Conservation (phyloP, 768 basidiomycete genomes). For the Boletus subparvulus region DNA sequence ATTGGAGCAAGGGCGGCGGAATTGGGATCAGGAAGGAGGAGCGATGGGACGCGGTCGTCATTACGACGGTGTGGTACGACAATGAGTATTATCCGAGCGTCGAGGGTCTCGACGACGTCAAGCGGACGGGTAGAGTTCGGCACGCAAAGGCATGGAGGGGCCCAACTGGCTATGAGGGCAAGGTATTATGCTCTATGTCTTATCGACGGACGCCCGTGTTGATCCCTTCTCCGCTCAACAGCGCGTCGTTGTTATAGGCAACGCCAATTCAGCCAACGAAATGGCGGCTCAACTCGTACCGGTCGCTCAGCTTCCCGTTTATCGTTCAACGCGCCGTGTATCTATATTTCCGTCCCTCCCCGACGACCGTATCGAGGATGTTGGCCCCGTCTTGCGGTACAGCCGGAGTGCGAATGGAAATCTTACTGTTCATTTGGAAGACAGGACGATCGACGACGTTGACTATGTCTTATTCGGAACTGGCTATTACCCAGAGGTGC, state of each 20-base stretch:
- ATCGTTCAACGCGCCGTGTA: conserved; percentile 46
- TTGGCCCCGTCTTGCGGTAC: conserved; percentile 41
- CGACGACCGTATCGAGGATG: conserved; percentile 43
- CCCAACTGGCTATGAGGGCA: conserved; percentile 35
- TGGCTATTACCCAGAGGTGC: conserved; percentile 44
- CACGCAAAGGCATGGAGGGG: conserved; percentile 47
- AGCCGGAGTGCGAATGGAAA: conserved; percentile 19
- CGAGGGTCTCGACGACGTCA: conserved; percentile 41
- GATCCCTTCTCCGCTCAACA: conserved; percentile 13
- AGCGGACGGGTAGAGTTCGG: conserved; percentile 34
- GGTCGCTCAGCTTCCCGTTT: conserved; percentile 41
- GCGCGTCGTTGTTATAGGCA: conserved; percentile 49
- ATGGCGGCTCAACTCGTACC: conserved; percentile 46
- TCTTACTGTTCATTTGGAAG: conserved; percentile 37
- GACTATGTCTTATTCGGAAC: conserved; percentile 48
- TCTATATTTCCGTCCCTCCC: conserved; percentile 45
- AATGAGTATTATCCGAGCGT: conserved; percentile 44
- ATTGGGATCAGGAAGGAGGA: conserved; percentile 30
- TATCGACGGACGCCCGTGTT: not conserved
- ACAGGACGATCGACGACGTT: conserved; percentile 39
- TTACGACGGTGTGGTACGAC: conserved; percentile 48
- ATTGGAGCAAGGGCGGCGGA: conserved; percentile 33
- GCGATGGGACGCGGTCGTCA: conserved; percentile 50
- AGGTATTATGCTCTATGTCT: conserved; percentile 21
- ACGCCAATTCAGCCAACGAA: conserved; percentile 54